phyloP scores from a whole-genome alignment of 306 rosid genomes.

The Malus fusca region DNA sequence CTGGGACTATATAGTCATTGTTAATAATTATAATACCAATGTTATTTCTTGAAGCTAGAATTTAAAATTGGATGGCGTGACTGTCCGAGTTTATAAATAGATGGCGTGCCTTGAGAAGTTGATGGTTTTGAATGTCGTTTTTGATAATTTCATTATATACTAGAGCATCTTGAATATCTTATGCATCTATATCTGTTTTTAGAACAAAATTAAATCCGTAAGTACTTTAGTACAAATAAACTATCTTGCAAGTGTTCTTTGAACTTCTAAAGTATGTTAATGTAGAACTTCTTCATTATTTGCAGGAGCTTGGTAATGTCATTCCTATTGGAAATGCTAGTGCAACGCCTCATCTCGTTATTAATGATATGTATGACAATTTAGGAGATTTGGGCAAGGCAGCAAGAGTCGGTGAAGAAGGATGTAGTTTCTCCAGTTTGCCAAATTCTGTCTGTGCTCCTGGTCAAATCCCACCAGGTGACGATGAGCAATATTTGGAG shows the following conservation, averaged over 20 bases:
- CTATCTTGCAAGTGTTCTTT: neutral
- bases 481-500: constrained; percentile 33
- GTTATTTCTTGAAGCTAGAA: neutral
- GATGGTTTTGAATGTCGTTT: neutral
- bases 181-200: neutral
- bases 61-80: neutral
- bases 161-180: neutral
- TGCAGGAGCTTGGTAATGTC: constrained; percentile 9
- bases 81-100: neutral
- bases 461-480: neutral
- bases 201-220: too few species aligned
- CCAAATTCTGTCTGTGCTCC: neutral
- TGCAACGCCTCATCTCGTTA: neutral
- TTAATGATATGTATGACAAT: constrained; percentile 15
- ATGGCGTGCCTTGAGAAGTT: neutral
- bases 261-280: neutral
- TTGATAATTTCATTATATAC: neutral
- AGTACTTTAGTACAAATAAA: neutral
- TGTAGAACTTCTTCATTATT: neutral
- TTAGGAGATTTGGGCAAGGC: constrained; percentile 25
- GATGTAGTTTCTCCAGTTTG: constrained; percentile 1
- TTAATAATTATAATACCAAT: neutral
- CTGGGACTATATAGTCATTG: neutral
- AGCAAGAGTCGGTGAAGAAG: constrained; percentile 2
- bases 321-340: constrained; percentile 5